A percentile compares a stretch with the other conserved stretches of the same genome.
Conservation (phyloP, 805 yeast species). For the Yarrowia sp. region DNA sequence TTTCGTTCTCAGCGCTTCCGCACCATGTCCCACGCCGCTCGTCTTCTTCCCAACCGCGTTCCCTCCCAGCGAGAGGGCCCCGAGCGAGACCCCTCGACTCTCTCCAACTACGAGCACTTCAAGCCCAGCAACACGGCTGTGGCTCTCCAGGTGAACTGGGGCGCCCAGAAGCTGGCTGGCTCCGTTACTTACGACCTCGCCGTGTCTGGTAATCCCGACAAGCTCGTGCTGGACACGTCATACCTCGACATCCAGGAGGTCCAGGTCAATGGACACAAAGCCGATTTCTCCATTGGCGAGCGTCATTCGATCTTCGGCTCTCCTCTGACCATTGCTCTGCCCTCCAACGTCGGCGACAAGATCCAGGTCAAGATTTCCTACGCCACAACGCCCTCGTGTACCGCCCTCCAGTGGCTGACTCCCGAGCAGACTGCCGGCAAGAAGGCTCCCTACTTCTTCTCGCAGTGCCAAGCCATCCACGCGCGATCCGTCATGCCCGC, state of each 20-base stretch:
- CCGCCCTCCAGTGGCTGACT: constrained; percentile 85
- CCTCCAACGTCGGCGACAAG: constrained; percentile 23
- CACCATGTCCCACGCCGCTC: constrained; percentile 14
- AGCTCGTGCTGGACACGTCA: constrained; percentile 68
- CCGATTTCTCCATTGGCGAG: constrained; percentile 36
- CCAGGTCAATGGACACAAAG: constrained; percentile 44
- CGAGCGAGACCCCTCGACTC: constrained; percentile 64
- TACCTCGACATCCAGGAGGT: constrained; percentile 51
- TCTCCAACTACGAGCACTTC: constrained; percentile 65
- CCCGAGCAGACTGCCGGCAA: constrained; percentile 72
- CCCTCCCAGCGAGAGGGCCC: neutral
- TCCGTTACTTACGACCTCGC: constrained; percentile 49
- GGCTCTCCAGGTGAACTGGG: constrained; percentile 56
- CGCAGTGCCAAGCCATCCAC: constrained; percentile 90
- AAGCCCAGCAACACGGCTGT: constrained; percentile 52
- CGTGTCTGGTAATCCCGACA: constrained; percentile 32
- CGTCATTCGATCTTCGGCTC: constrained; percentile 47
- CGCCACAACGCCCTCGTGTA: constrained; percentile 68
- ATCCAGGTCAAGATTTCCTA: constrained; percentile 45
- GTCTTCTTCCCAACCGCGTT: constrained; percentile 15
- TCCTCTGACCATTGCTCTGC: constrained; percentile 40
- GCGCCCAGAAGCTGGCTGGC: constrained; percentile 53
- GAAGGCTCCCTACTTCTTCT: constrained; percentile 67
- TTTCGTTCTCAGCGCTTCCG: neutral
- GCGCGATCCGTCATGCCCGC: constrained; percentile 86